These are phyloP conservation scores for Stylosanthes scabra DNA, from an alignment of 331 rosid species.

Conservation along the genomic window DNA sequence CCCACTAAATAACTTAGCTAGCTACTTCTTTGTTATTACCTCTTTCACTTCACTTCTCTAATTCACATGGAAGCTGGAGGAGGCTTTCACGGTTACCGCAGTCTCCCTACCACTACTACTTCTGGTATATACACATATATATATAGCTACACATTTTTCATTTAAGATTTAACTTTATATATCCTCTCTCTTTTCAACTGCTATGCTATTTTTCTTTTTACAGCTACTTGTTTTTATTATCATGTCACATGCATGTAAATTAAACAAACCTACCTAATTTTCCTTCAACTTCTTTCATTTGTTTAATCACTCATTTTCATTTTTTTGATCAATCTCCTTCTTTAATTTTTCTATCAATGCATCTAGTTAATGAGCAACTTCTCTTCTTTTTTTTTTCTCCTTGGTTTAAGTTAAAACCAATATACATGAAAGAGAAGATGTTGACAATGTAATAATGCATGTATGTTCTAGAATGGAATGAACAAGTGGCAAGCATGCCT, in stretches of 20 bases:
- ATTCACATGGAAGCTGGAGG: conserved; percentile 57
- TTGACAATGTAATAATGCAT: neutral
- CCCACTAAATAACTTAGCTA: neutral
- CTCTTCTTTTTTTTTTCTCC: no score
- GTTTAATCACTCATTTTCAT: no score
- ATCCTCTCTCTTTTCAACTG: neutral
- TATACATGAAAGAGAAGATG: neutral
- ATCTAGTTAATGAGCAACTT: no score
- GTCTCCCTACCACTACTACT: conserved; percentile 50
- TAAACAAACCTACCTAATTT: no score
- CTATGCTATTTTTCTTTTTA: no score
- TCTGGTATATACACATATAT: conserved; percentile 37
- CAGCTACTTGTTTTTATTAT: no score
- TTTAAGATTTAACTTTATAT: neutral
- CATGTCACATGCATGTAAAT: neutral
- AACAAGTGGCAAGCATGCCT: conserved; percentile 67
- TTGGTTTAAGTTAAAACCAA: no score
- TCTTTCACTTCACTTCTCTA: no score
- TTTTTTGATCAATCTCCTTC: no score
- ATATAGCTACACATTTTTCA: neutral
- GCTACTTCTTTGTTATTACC: neutral
- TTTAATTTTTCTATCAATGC: no score
- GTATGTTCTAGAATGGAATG: neutral
- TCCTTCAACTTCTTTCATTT: no score
- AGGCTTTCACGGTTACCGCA: conserved; percentile 81